Evolutionary conservation across 2,329 filamentous ascomycete genomes (phyloP).

Genomic region (Sporothrix mexicana): DNA sequence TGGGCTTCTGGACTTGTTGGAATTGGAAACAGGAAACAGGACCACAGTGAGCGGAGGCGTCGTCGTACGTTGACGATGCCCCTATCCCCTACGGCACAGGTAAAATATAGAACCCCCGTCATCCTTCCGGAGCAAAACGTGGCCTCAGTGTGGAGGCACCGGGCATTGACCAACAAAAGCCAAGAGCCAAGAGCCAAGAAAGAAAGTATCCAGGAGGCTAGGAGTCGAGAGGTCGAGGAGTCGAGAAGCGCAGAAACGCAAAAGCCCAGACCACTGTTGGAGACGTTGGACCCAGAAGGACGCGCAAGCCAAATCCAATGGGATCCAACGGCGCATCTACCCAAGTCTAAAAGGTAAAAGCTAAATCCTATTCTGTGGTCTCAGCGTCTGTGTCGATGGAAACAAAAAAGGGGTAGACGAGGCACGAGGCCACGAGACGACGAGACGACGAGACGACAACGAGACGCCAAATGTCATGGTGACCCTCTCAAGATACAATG

Average conservation of each 20-base stretch:
- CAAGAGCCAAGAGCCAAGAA: neutral
- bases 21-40: neutral
- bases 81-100: neutral
- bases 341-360: neutral
- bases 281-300: neutral
- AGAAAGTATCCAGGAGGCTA: neutral
- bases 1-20: neutral
- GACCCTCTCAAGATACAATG: neutral
- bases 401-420: neutral
- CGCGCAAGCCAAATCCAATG: conserved; percentile 21
- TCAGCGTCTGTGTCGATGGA: neutral
- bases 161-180: neutral
- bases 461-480: conserved; percentile 2
- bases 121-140: neutral
- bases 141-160: neutral
- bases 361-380: neutral
- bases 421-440: neutral
- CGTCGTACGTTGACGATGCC: conserved; percentile 7
- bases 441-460: neutral
- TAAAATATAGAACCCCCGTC: neutral
- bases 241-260: neutral
- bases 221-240: neutral
- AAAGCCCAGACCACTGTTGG: neutral
- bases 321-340: no score
- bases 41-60: neutral